phyloP scores from a whole-genome alignment of 352 stramenopile genomes.

The Globisporangium spiculum region DNA sequence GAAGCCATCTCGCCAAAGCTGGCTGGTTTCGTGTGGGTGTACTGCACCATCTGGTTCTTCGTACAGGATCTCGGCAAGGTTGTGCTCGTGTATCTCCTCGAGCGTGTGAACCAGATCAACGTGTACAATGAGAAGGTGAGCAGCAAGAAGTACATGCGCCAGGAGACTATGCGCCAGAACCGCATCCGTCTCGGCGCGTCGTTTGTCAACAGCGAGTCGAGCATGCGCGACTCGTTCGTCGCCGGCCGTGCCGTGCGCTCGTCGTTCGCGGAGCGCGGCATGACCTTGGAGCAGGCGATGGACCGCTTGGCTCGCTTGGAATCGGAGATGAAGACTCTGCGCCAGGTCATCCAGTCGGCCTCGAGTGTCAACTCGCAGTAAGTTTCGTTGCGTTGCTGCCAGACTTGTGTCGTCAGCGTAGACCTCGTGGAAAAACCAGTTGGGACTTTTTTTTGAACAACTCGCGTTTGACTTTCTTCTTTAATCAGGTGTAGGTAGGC shows the following conservation, averaged over 20 bases:
- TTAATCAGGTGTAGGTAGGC: neutral
- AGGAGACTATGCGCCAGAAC: slow-evolving; percentile 74
- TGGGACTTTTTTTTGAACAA: slow-evolving; percentile 9
- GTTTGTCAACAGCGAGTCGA: slow-evolving; percentile 59
- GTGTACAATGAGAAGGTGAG: slow-evolving; percentile 55
- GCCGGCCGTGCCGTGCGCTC: slow-evolving; percentile 61
- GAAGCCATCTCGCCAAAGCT: slow-evolving; percentile 75
- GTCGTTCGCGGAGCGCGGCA: slow-evolving; percentile 51
- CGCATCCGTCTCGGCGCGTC: slow-evolving; percentile 71
- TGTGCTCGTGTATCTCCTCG: slow-evolving; percentile 54
- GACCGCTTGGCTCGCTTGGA: slow-evolving; percentile 67
- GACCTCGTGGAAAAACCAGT: slow-evolving; percentile 7
- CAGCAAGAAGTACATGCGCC: slow-evolving; percentile 54
- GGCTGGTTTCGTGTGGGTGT: slow-evolving; percentile 85
- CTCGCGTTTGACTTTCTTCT: neutral
- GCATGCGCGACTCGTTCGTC: slow-evolving; percentile 77
- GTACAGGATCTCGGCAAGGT: slow-evolving; percentile 85
- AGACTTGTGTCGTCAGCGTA: slow-evolving; percentile 10
- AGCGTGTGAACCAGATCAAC: slow-evolving; percentile 56
- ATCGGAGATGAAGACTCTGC: slow-evolving; percentile 61
- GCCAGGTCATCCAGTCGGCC: slow-evolving; percentile 50
- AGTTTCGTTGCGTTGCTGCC: slow-evolving; percentile 7
- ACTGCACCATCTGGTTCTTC: slow-evolving; percentile 85
- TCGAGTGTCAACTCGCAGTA: slow-evolving; percentile 15
- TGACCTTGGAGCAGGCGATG: slow-evolving; percentile 73